Conservation (phyloP, 495 filamentous ascomycete genomes). For the Aspergillus taichungensis region DNA sequence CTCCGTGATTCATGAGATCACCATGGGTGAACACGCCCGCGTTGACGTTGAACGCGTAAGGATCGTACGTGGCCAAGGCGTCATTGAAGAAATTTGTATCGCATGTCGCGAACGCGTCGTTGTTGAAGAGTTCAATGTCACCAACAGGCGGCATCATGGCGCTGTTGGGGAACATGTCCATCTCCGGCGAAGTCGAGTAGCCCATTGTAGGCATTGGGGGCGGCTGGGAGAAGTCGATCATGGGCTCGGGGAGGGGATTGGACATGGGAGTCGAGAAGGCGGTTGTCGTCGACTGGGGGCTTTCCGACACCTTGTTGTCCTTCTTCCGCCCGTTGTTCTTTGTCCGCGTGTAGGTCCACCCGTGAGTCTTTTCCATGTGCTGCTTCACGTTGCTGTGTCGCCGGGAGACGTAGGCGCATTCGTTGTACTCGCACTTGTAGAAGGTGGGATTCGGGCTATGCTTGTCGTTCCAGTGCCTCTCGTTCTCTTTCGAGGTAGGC, state of each 20-base stretch:
- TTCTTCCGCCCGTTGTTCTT: constrained; percentile 63
- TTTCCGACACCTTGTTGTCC: constrained; percentile 39
- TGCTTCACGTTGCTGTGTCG: constrained; percentile 98
- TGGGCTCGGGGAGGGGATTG: constrained; percentile 15
- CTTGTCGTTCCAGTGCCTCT: constrained; percentile 92
- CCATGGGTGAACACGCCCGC: no score
- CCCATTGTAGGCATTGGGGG: no score
- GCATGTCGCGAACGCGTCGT: no score
- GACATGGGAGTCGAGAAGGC: constrained; percentile 43
- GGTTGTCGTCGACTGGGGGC: constrained; percentile 47
- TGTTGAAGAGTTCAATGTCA: no score
- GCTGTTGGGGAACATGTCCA: no score
- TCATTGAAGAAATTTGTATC: no score
- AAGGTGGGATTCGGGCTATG: constrained; percentile 69
- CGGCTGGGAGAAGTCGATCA: no score
- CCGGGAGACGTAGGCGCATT: constrained; percentile 90
- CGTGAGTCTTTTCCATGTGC: constrained; percentile 98
- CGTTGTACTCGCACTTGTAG: constrained; percentile 73
- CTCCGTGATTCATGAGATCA: no score
- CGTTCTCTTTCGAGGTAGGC: constrained; percentile 96
- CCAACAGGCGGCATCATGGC: no score
- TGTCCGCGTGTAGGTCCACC: constrained; percentile 79
- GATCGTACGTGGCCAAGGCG: no score
- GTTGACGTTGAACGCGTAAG: no score
- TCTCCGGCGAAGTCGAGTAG: no score